Conservation (phyloP, 1,284 basidiomycete species). For the Austropuccinia psidii region DNA sequence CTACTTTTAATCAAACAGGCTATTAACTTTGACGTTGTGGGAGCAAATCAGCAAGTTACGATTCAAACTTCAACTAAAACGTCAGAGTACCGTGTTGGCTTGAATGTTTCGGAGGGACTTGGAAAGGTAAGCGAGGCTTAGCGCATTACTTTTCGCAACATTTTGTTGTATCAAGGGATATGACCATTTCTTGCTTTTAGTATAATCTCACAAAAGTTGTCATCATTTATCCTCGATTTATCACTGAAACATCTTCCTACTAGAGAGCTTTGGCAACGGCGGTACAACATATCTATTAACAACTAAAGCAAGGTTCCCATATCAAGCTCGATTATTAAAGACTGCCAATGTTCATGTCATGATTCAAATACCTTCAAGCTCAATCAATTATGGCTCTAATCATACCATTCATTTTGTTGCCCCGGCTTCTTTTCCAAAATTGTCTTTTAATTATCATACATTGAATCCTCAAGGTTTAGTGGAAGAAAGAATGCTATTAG, state of each 20-base stretch:
- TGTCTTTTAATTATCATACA: constrained; percentile 67
- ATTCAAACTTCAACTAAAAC: constrained; percentile 62
- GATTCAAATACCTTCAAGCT: constrained; percentile 51
- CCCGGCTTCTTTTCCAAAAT: constrained; percentile 47
- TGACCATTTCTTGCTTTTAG: constrained; percentile 1
- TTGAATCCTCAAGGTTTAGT: constrained; percentile 71
- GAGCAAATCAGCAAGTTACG: constrained; percentile 77
- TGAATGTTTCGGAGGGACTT: constrained; percentile 81
- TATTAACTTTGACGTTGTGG: constrained; percentile 82
- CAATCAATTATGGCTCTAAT: constrained; percentile 49
- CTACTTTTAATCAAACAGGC: constrained; percentile 51
- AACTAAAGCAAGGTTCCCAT: constrained; percentile 60
- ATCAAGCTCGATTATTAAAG: constrained; percentile 79
- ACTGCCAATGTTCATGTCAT: constrained; percentile 68
- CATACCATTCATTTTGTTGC: constrained; percentile 49
- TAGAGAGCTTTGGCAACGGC: constrained; percentile 75
- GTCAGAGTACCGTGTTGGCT: constrained; percentile 76
- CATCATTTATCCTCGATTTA: constrained; percentile 35
- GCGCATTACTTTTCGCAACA: too few species aligned
- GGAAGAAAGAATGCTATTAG: constrained; percentile 72
- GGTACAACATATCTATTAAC: constrained; percentile 56
- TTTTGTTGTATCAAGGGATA: too few species aligned
- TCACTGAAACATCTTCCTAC: constrained; percentile 57
- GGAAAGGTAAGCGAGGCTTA: constrained; percentile 23
- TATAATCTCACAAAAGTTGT: constrained; percentile 37